Evolutionary conservation across 352 stramenopile species (phyloP), one percentile per base, ranked within the genome.

Genomic region (Pseudoperonospora humuli): DNA sequence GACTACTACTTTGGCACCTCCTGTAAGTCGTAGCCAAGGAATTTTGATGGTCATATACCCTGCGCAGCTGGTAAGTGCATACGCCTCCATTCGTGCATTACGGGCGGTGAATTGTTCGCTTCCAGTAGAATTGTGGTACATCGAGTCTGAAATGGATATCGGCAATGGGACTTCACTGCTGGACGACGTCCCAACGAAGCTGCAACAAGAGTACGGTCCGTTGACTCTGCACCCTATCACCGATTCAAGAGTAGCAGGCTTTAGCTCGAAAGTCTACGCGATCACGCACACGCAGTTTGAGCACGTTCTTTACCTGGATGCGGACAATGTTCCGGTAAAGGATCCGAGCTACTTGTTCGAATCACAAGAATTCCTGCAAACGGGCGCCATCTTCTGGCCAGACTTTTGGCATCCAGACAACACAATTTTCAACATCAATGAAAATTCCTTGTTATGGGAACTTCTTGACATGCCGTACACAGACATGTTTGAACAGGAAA

Each of bases 21-120:
- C 6, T 39, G 39, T 18, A 3, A 39, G 17, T 19, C 44, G 7
- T n/a, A 47, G 28, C 21, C 15, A 61, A 35, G 73, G 65, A 4
- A 73, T 85, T 51, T 26, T 75, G 19, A 75, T 85, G 54, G 65
- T 81, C 11, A 53, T 77, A 13, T 79, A 85, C 50, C 65, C 64
- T 0, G 77, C 75, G 34, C 40, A 74, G 31, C 50, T 81, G 24
- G 47, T 68, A 10, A 67, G 65, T 25, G 56, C 46, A 6, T 79
- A 77, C 23, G 66, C 63, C 5, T 61, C 49, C 7, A 47, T 81
- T 19, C 62, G 61, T 14, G 50, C 53, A 3, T 54, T 85, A 32
- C 64, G 72, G n/a, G 37, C 39, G 11, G 31, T 64, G 15, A 66
- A 67, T 28, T 85, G 67, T 42, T 53, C 45, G 20, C 45, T 85